Percentiles rank a stretch among this genome's conserved stretches.
These are phyloP conservation scores for Papilionanthe hybrid DNA, from an alignment of 116 monocot species.

Conservation along the genomic window DNA sequence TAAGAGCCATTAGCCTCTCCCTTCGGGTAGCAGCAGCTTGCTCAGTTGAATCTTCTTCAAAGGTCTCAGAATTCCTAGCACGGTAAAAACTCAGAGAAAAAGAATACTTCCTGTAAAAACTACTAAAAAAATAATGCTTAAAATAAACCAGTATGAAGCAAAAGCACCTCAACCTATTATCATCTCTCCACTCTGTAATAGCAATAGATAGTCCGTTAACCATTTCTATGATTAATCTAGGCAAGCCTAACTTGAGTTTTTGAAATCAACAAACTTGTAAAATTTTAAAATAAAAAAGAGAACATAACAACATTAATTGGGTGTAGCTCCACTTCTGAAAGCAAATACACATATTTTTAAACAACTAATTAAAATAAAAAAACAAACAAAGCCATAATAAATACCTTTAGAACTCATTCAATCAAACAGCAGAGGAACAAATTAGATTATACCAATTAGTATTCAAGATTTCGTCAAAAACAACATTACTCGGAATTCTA, in stretches of 20 bases:
- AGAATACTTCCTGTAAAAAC: neutral
- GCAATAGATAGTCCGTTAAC: neutral
- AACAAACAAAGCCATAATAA: neutral
- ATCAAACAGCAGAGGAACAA: neutral
- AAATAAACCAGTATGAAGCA: neutral
- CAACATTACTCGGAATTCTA: neutral
- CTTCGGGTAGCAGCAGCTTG: constrained; percentile 35
- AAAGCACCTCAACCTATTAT: neutral
- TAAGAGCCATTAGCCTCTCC: constrained; percentile 44
- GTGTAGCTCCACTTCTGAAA: too few species aligned
- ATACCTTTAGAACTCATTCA: neutral
- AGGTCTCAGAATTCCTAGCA: neutral
- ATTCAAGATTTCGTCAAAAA: neutral
- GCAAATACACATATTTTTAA: too few species aligned
- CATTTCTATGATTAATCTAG: neutral
- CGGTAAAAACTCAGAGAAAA: neutral
- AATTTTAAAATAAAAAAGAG: neutral
- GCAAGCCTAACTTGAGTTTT: neutral
- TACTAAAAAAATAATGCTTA: neutral
- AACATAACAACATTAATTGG: too few species aligned
- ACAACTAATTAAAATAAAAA: neutral
- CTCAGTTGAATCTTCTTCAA: constrained; percentile 35
- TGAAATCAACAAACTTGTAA: neutral
- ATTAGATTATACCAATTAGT: neutral
- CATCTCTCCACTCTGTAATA: neutral